A percentile compares a stretch with the other conserved stretches of the same genome.
phyloP scores from a whole-genome alignment of 495 filamentous ascomycete species.

The Tuber microsphaerosporum region DNA sequence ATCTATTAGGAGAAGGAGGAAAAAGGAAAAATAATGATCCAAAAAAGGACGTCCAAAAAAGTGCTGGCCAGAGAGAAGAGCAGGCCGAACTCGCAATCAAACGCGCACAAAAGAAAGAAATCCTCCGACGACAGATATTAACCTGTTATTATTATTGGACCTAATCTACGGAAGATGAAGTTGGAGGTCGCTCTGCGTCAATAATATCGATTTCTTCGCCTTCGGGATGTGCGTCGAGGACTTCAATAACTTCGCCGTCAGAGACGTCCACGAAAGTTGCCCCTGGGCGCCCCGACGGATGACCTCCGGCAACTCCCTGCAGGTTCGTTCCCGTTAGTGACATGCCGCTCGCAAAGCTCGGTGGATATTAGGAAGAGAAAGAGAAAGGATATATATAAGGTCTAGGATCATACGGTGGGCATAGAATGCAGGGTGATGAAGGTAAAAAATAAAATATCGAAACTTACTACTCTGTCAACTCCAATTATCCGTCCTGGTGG shows the following conservation, averaged over 20 bases:
- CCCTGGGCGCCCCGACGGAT: slow-evolving; percentile 31
- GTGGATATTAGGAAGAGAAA: background rate
- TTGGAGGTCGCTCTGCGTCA: slow-evolving; percentile 16
- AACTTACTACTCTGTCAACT: slow-evolving; percentile 26
- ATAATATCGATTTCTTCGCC: slow-evolving; percentile 34
- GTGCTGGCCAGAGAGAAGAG: background rate
- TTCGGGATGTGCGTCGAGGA: slow-evolving; percentile 29
- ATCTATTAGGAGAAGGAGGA: background rate
- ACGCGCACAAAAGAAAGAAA: background rate
- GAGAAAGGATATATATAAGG: background rate
- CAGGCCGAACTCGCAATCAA: background rate
- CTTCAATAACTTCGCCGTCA: slow-evolving; percentile 26
- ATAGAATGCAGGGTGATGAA: background rate
- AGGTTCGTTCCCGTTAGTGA: slow-evolving; percentile 21
- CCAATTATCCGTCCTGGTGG: slow-evolving; percentile 31
- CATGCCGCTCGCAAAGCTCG: background rate
- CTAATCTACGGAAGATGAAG: slow-evolving; percentile 21
- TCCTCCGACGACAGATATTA: background rate
- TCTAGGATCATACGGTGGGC: background rate
- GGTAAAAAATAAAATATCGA: slow-evolving; percentile 1
- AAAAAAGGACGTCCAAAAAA: slow-evolving; percentile 16
- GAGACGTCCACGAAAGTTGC: background rate
- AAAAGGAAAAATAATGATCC: slow-evolving; percentile 14
- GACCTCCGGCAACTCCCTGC: slow-evolving; percentile 30
- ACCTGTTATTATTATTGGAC: background rate